Percentiles rank a stretch among this genome's conserved stretches.
These are phyloP conservation scores for Aspergillus sp. DNA, from an alignment of 2,329 filamentous ascomycete genomes.

Conservation along the genomic window DNA sequence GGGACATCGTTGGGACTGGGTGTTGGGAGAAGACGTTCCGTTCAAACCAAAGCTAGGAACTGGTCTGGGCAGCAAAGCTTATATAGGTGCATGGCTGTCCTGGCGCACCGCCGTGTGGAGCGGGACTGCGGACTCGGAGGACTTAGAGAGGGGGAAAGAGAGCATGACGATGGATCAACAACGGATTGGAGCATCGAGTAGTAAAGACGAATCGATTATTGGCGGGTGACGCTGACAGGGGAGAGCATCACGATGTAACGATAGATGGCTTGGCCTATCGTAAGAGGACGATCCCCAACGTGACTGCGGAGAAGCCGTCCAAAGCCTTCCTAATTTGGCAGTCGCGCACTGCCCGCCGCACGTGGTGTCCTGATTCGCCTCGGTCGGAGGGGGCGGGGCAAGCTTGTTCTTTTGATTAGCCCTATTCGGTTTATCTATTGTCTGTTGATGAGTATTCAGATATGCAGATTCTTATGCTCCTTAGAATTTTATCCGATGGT, in stretches of 20 bases:
- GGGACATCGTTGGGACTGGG: slow-evolving; percentile 22
- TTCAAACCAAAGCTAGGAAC: background rate
- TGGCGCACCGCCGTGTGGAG: too few species aligned
- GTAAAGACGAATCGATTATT: background rate
- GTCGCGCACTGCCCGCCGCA: background rate
- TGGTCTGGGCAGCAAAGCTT: background rate
- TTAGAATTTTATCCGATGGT: too few species aligned
- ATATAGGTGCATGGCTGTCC: background rate
- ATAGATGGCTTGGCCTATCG: background rate
- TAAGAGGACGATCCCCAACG: background rate
- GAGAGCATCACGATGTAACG: background rate
- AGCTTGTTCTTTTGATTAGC: background rate
- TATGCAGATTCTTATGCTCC: background rate
- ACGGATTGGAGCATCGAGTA: too few species aligned
- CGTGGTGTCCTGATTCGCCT: background rate
- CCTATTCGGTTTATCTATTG: background rate
- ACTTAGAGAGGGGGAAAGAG: too few species aligned
- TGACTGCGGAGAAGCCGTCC: background rate
- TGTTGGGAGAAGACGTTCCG: too few species aligned
- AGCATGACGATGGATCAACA: too few species aligned
- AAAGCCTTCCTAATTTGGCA: too few species aligned
- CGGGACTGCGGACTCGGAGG: too few species aligned
- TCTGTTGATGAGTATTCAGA: too few species aligned
- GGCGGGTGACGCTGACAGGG: background rate
- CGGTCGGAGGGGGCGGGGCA: background rate